Conservation (phyloP, 2,329 filamentous ascomycete species). For the Fusarium udum region DNA sequence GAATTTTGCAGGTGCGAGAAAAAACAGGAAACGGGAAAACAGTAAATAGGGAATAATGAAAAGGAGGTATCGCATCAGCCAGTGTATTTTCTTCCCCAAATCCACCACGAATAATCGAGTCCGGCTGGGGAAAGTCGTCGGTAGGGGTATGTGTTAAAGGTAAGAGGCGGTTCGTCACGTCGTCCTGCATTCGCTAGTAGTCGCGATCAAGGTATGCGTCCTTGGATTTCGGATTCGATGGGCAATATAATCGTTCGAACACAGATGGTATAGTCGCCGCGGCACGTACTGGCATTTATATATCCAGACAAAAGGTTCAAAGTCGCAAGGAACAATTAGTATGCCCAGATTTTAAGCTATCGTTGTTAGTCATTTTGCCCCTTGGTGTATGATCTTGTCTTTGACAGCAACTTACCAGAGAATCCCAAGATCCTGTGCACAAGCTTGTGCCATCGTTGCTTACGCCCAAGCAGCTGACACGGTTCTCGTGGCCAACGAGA, state of each 20-base stretch:
- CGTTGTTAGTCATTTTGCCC: constrained; percentile 13
- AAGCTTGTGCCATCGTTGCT: constrained; percentile 99
- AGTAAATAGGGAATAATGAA: constrained; percentile 38
- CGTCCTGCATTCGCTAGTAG: constrained; percentile 52
- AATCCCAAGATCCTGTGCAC: constrained; percentile 99
- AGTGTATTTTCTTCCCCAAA: constrained; percentile 39
- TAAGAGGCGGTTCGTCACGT: constrained; percentile 52
- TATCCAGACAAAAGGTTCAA: constrained; percentile 44
- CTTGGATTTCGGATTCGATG: constrained; percentile 44
- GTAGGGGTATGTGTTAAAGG: constrained; percentile 45
- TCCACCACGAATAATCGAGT: constrained; percentile 39
- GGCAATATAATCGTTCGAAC: constrained; percentile 46
- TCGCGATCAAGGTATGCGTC: constrained; percentile 47
- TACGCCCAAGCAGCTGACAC: constrained; percentile 97
- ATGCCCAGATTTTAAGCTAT: constrained; percentile 89
- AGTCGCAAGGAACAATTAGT: constrained; percentile 59
- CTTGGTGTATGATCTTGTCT: background rate
- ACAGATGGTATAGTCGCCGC: constrained; percentile 43
- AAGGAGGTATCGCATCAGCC: constrained; percentile 51
- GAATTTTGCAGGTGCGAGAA: constrained; percentile 45
- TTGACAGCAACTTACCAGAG: constrained; percentile 75
- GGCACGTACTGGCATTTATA: constrained; percentile 44
- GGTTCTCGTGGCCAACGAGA: constrained; percentile 96
- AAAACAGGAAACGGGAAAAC: constrained; percentile 38
- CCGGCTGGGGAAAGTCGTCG: constrained; percentile 40